Conservation (phyloP, 495 filamentous ascomycete genomes). For the Trichodelitschia bisporula region DNA sequence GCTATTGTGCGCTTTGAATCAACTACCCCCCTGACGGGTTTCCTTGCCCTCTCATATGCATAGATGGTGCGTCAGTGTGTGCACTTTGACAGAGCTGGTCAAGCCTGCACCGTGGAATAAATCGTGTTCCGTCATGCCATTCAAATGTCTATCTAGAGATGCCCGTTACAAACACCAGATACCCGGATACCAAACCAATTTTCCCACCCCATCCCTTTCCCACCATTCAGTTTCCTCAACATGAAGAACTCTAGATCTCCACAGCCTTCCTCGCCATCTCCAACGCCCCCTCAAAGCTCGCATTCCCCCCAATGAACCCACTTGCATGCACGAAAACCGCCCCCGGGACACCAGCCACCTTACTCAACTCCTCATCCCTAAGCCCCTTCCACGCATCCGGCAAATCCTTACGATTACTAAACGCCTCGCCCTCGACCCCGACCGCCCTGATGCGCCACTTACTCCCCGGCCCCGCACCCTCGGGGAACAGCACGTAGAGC, state of each 20-base stretch:
- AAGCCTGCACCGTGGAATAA: too few relatives aligned
- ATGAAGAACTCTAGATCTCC: slow-evolving; percentile 18
- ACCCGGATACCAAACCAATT: too few relatives aligned
- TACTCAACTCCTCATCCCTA: slow-evolving; percentile 59
- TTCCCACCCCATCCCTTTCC: neutral
- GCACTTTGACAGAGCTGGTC: too few relatives aligned
- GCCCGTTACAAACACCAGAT: too few relatives aligned
- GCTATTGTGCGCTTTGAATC: too few relatives aligned
- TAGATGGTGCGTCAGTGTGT: too few relatives aligned
- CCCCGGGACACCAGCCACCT: slow-evolving; percentile 45
- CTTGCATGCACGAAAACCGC: slow-evolving; percentile 82
- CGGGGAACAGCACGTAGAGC: slow-evolving; percentile 87
- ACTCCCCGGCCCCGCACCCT: slow-evolving; percentile 37
- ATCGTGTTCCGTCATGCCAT: too few relatives aligned
- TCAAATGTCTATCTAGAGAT: too few relatives aligned
- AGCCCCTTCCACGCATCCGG: slow-evolving; percentile 81
- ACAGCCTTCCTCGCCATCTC: slow-evolving; percentile 62
- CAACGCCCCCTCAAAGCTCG: slow-evolving; percentile 68
- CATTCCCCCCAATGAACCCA: slow-evolving; percentile 90
- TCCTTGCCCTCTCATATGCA: too few relatives aligned
- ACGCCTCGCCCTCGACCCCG: slow-evolving; percentile 52
- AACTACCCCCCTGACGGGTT: too few relatives aligned
- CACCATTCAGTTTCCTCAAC: neutral
- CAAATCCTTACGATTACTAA: slow-evolving; percentile 69
- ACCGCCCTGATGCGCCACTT: slow-evolving; percentile 92